Percentiles rank a stretch among this genome's conserved stretches.
These are phyloP conservation scores for Fusarium chlamydosporum DNA, from an alignment of 2,329 filamentous ascomycete species.

Conservation along the genomic window DNA sequence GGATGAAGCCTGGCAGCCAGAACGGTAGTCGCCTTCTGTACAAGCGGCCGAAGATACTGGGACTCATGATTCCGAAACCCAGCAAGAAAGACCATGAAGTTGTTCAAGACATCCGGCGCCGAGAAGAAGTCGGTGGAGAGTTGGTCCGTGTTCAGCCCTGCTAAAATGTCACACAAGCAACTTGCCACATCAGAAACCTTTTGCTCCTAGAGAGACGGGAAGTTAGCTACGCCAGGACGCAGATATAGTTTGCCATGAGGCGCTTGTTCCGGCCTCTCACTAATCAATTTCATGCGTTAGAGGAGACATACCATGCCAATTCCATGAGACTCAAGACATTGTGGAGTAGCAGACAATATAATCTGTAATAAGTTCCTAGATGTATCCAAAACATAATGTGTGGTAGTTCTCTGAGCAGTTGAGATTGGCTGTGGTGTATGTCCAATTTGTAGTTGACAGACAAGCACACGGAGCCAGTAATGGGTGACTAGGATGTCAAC, in stretches of 20 bases:
- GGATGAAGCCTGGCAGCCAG: slow-evolving; percentile 16
- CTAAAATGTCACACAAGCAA: slow-evolving; percentile 43
- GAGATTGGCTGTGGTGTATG: not conserved
- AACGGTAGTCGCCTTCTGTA: slow-evolving; percentile 13
- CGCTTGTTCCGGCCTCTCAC: not conserved
- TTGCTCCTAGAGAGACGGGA: slow-evolving; percentile 33
- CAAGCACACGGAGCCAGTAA: slow-evolving; percentile 41
- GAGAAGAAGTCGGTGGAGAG: slow-evolving; percentile 12
- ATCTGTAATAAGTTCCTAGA: slow-evolving; percentile 35
- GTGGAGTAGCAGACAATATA: slow-evolving; percentile 23
- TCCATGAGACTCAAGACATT: slow-evolving; percentile 40
- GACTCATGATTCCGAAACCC: slow-evolving; percentile 43
- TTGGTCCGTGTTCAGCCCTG: slow-evolving; percentile 6
- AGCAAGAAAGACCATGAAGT: slow-evolving; percentile 41
- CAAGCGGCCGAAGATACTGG: slow-evolving; percentile 36
- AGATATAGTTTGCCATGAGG: not conserved
- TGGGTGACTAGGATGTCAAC: slow-evolving; percentile 42
- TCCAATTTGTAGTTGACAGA: slow-evolving; percentile 33
- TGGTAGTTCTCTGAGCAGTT: not conserved
- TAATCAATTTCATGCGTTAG: not conserved
- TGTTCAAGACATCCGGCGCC: slow-evolving; percentile 28
- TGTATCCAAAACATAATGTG: slow-evolving; percentile 21
- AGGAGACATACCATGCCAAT: slow-evolving; percentile 42
- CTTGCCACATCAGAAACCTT: slow-evolving; percentile 43
- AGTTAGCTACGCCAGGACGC: not conserved